A percentile compares a stretch with the other conserved stretches of the same genome.
phyloP scores from a whole-genome alignment of 2,329 filamentous ascomycete genomes.

The Trichoderma sp. region DNA sequence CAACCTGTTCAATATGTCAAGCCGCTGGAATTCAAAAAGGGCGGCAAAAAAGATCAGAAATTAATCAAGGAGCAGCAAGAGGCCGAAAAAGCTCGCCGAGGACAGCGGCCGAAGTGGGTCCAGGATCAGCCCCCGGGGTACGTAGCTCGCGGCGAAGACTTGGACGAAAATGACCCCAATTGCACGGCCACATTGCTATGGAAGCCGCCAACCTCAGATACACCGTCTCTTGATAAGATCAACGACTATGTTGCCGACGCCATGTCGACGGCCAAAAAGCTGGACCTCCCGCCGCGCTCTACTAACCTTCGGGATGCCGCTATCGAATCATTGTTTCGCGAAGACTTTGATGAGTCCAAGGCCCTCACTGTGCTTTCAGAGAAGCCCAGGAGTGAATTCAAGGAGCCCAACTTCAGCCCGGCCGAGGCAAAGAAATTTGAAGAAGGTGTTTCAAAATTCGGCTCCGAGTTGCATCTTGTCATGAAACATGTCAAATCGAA shows the following conservation, averaged over 20 bases:
- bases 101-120: slow-evolving; percentile 88
- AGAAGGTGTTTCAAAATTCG: slow-evolving; percentile 85
- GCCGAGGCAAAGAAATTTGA: slow-evolving; percentile 89
- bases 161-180: slow-evolving; percentile 68
- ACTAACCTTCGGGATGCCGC: slow-evolving; percentile 90
- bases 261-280: slow-evolving; percentile 63
- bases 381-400: slow-evolving; percentile 72
- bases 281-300: slow-evolving; percentile 74
- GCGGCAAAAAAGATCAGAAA: slow-evolving; percentile 76
- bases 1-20: slow-evolving; percentile 89
- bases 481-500: slow-evolving; percentile 85
- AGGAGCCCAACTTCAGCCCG: slow-evolving; percentile 79
- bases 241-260: slow-evolving; percentile 77
- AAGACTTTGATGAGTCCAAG: slow-evolving; percentile 70
- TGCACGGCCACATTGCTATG: slow-evolving; percentile 79
- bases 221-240: slow-evolving; percentile 60
- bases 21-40: slow-evolving; percentile 81
- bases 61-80: slow-evolving; percentile 82
- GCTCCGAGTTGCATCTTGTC: slow-evolving; percentile 84
- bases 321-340: slow-evolving; percentile 70
- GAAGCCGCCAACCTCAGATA: slow-evolving; percentile 68
- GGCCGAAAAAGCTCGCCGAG: slow-evolving; percentile 76
- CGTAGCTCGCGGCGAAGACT: slow-evolving; percentile 79
- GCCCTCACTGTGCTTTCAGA: slow-evolving; percentile 72
- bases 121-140: slow-evolving; percentile 90